Conservation (phyloP, 176 grass and related monocot species). For the Juncus effusus region DNA sequence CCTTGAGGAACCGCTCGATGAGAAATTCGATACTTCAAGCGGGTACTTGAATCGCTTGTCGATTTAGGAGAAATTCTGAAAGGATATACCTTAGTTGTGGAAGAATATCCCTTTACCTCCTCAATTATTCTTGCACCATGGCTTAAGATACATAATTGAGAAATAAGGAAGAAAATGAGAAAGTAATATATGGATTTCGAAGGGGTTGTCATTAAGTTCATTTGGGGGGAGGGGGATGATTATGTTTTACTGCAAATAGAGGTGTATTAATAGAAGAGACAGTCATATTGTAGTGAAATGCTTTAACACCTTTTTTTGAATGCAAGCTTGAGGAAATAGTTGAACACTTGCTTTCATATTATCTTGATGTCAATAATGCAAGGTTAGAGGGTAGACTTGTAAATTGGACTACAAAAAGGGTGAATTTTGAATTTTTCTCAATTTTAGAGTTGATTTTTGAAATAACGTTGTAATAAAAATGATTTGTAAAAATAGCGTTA, state of each 20-base stretch:
- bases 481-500: no score
- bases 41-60: neutral
- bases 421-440: no score
- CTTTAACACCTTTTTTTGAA: no score
- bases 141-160: conserved; percentile 28
- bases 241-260: neutral
- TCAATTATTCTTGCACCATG: conserved; percentile 35
- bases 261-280: conserved; percentile 52
- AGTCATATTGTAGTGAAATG: no score
- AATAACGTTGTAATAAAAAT: no score
- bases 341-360: no score
- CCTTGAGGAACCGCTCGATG: conserved; percentile 57
- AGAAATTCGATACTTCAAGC: conserved; percentile 34
- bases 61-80: neutral
- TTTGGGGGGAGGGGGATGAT: conserved; percentile 4
- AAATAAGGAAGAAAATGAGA: conserved; percentile 35
- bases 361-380: no score
- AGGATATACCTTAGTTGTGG: conserved; percentile 30
- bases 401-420: no score
- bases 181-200: conserved; percentile 26
- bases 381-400: no score
- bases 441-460: no score
- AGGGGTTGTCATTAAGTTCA: conserved; percentile 24
- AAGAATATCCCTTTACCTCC: conserved; percentile 27
- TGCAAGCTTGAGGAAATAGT: no score